phyloP scores from a whole-genome alignment of 176 grass and related monocot species.

The Musa troglodytarum region DNA sequence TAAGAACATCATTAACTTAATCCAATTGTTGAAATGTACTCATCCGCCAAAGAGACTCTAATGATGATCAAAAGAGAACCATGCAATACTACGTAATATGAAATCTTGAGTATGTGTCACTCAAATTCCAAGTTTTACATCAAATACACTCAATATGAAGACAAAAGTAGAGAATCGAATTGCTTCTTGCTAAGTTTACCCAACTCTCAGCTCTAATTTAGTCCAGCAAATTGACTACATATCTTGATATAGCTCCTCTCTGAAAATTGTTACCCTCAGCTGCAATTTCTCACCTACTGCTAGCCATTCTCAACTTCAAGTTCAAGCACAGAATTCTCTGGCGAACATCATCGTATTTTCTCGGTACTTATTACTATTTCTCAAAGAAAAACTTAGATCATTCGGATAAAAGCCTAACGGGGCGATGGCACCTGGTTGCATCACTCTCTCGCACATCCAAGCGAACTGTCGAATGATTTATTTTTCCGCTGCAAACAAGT shows the following conservation, averaged over 20 bases:
- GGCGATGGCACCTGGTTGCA: not conserved
- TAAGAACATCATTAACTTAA: not conserved
- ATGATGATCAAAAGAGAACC: not conserved
- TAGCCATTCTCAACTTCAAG: not conserved
- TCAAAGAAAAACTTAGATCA: too few relatives aligned
- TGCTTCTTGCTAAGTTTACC: too few relatives aligned
- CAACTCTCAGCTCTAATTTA: too few relatives aligned
- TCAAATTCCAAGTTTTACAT: not conserved
- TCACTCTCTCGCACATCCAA: too few relatives aligned
- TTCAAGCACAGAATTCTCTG: not conserved
- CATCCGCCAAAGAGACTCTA: not conserved
- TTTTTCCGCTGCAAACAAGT: not conserved
- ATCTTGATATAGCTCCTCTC: too few relatives aligned
- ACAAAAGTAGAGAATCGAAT: too few relatives aligned
- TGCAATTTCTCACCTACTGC: too few relatives aligned
- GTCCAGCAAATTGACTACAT: too few relatives aligned
- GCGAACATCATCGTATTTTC: too few relatives aligned
- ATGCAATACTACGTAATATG: not conserved
- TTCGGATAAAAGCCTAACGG: not conserved
- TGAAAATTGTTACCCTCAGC: too few relatives aligned
- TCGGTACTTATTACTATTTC: too few relatives aligned
- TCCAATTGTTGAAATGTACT: not conserved
- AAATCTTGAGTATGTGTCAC: not conserved
- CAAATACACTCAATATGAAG: not conserved
- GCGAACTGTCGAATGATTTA: not conserved